Base-by-base conservation (phyloP, 2,329 filamentous ascomycete species). In the Hypoxylon sp. region DNA sequence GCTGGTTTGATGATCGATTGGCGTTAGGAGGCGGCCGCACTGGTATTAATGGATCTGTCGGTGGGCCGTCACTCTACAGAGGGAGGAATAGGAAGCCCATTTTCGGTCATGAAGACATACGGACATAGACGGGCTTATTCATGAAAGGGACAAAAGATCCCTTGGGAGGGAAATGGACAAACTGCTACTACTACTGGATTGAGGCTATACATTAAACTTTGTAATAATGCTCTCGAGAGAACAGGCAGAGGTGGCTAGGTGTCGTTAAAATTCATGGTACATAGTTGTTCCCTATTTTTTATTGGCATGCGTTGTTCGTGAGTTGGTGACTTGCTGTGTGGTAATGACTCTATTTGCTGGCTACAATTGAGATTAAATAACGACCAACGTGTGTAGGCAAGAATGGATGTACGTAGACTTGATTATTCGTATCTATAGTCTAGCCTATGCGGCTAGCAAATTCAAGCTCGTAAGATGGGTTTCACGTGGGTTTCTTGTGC, bases 161-260 rank as follows among this genome's bases (percentile, higher is more conserved):
- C 52, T 50, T 58, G 28, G 52, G 6, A 19, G 36, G 51, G n/a
- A 53, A 51, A 52, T 23, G 55, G 13, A 61, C 51, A 66, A 64
- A 63, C 53, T 61, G 66, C 17, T 63, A 53, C 56, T 56, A 58
- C 14, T 62, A 48, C 56, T 48, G 51, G 50, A 64, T 63, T 52
- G 51, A 66, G 55, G 52, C 34, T 49, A 56, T 30, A 46, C 50
- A 38, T 60, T 59, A 61, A 23, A 58, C 45, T 56, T 69, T 71
- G 60, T 71, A 69, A 71, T 71, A 67, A 69, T 67, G 46, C 53
- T 36, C 63, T 66, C 53, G 45, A 43, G 43, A 34, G 41, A 60
- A 41, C 7, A 60, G 52, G 25, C 25, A 53, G 57, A 65, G 49
- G 51, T 32, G 66, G 68, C 63, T 28, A 57, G 53, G 36, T 49